Conservation (phyloP, 371 early-diverging fungal species). For the Syncephalastrum contaminatum region DNA sequence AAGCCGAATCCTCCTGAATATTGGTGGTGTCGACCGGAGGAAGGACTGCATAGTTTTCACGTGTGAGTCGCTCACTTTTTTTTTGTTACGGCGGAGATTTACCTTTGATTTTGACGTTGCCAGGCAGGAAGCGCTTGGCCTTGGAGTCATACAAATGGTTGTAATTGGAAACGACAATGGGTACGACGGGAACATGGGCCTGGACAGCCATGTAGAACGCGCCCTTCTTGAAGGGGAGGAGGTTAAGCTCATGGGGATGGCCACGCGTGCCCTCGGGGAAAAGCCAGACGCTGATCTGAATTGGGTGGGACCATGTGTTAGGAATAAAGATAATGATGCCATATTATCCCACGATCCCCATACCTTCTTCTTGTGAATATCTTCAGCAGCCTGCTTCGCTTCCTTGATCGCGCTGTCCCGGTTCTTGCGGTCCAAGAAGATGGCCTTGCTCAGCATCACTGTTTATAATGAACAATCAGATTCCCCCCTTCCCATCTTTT, state of each 20-base stretch:
- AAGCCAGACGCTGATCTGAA: slow-evolving; percentile 77
- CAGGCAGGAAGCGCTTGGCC: slow-evolving; percentile 60
- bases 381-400: slow-evolving; percentile 72
- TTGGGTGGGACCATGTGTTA: neutral
- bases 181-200: slow-evolving; percentile 86
- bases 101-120: slow-evolving; percentile 75
- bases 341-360: slow-evolving; percentile 2
- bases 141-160: slow-evolving; percentile 68
- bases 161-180: slow-evolving; percentile 84
- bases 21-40: slow-evolving; percentile 74
- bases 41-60: slow-evolving; percentile 49
- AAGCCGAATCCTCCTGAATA: slow-evolving; percentile 59
- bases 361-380: slow-evolving; percentile 78
- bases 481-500: neutral
- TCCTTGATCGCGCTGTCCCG: slow-evolving; percentile 76
- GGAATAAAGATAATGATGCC: neutral
- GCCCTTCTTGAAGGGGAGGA: slow-evolving; percentile 93
- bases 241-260: slow-evolving; percentile 61
- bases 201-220: slow-evolving; percentile 92
- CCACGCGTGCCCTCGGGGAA: slow-evolving; percentile 96
- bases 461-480: slow-evolving; percentile 6
- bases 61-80: neutral
- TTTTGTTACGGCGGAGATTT: slow-evolving; percentile 4
- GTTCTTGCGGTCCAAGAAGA: slow-evolving; percentile 90
- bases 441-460: slow-evolving; percentile 76